Conservation (phyloP, 768 basidiomycete species). For the Podaxis carcinomalis region DNA sequence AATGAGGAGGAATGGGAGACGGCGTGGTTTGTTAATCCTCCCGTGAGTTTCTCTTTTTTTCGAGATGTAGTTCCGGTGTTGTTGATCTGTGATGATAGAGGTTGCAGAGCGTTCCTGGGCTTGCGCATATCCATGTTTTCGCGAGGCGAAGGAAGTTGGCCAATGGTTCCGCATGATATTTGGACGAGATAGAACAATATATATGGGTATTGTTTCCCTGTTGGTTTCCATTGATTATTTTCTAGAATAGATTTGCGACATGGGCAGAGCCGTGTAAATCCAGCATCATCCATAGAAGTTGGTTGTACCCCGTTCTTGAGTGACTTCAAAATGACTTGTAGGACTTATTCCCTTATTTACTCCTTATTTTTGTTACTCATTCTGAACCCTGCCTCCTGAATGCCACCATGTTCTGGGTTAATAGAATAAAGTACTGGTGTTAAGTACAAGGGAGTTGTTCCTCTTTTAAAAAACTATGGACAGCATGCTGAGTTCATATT, state of each 20-base stretch:
- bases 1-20: constrained; percentile 77
- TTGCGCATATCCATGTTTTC: constrained; percentile 88
- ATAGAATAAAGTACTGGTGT: background rate
- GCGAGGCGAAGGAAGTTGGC: constrained; percentile 29
- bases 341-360: too few relatives aligned
- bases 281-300: too few relatives aligned
- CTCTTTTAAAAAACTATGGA: background rate
- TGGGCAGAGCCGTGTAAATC: too few relatives aligned
- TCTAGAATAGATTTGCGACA: background rate
- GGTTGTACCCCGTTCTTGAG: too few relatives aligned
- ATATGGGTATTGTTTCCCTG: background rate
- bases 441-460: background rate
- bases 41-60: constrained; percentile 44
- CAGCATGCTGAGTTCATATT: background rate
- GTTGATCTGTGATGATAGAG: constrained; percentile 39
- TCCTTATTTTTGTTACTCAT: too few relatives aligned
- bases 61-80: background rate
- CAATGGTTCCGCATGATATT: background rate
- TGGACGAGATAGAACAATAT: background rate
- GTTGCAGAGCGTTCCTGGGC: constrained; percentile 74
- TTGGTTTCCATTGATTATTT: background rate
- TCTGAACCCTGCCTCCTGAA: too few relatives aligned
- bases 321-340: too few relatives aligned
- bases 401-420: too few relatives aligned
- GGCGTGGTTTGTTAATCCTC: constrained; percentile 89